Evolutionary conservation across 371 early-diverging fungal genomes (phyloP).

Genomic region (Circinella umbellata): DNA sequence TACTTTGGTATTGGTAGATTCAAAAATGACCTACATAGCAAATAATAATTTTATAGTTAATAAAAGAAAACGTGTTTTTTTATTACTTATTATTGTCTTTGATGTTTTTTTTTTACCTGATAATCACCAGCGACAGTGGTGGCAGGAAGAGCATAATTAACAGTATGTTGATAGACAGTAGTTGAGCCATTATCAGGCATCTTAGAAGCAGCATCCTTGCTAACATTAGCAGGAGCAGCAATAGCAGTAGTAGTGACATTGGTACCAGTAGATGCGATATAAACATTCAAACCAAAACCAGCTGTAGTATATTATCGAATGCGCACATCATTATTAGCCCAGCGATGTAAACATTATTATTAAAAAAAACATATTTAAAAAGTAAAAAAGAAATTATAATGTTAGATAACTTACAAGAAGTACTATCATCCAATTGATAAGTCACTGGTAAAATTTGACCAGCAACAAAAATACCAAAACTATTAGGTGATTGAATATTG

Average conservation of each 20-base stretch:
- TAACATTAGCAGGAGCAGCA: conserved; percentile 12
- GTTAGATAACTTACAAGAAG: conserved; percentile 12
- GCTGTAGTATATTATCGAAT: not conserved
- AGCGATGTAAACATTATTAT: not conserved
- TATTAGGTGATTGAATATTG: conserved; percentile 47
- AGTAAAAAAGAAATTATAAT: no score
- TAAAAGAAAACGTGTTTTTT: not conserved
- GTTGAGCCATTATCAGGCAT: conserved; percentile 6
- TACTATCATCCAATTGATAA: conserved; percentile 33
- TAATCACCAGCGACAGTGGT: conserved; percentile 39
- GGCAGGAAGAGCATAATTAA: conserved; percentile 40
- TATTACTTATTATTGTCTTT: not conserved
- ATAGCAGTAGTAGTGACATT: conserved; percentile 12
- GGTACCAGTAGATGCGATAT: conserved; percentile 27
- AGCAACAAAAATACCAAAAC: conserved; percentile 42
- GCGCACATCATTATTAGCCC: no score
- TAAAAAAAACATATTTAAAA: no score
- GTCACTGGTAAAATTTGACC: conserved; percentile 48
- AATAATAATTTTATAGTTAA: not conserved
- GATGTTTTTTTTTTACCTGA: conserved; percentile 15
- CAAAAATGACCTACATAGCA: conserved; percentile 29
- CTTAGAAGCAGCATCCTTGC: not conserved
- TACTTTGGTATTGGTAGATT: conserved; percentile 33
- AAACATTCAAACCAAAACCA: conserved; percentile 36
- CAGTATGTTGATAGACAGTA: conserved; percentile 15